Evolutionary conservation across 345 rosid genomes (phyloP), one percentile per base, ranked within the genome.

Genomic region (Sapria himalayana): DNA sequence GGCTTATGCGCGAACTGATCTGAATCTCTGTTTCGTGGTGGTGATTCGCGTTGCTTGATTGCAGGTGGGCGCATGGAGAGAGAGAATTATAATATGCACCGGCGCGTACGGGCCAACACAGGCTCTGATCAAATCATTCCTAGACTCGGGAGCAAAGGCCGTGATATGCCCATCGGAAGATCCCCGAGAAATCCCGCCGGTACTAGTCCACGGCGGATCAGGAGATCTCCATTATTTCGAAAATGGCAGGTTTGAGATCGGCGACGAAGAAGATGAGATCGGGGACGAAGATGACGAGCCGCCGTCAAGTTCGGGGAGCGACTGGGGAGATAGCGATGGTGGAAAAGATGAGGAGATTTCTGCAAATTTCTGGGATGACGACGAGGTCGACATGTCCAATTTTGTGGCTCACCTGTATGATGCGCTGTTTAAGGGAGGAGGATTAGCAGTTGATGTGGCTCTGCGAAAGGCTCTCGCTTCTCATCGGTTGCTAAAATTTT

Each of bases 61-160:
- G 22, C 49, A 82, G 98, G 81, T 69, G 25, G 98, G 98, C 59
- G 93, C 93, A 45, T 89, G 98, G 95, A 72, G 98, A 57, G 98
- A 82, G 33, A 73, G 95, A 73, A 71, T 89, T 41, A 79, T 89
- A 50, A 53, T 89, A 22, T 89, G 75, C 67, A 61, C 93, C 2
- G 98, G 95, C 48, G 69, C 70, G 20, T 79, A 61, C 31, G 98
- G 98, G 42, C 93, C 78, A 18, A 60, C 69, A 24, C 64, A 63
- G 56, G 48, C 74, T 44, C 49, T 82, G 50, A 51, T 69, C 15
- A 73, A 67, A 63, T 77, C 73, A n/a, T 61, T 73, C 42, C 56
- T 62, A 21, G 95, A 89, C 59, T 74, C 84, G 17, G 95, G 98
- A 48, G 98, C 93, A 37, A 82, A 89, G 63, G 79, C 86, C 15